A percentile compares a stretch with the other conserved stretches of the same genome.
These are phyloP conservation scores for Bertia moriformis DNA, from an alignment of 2,329 filamentous ascomycete species.

Conservation along the genomic window DNA sequence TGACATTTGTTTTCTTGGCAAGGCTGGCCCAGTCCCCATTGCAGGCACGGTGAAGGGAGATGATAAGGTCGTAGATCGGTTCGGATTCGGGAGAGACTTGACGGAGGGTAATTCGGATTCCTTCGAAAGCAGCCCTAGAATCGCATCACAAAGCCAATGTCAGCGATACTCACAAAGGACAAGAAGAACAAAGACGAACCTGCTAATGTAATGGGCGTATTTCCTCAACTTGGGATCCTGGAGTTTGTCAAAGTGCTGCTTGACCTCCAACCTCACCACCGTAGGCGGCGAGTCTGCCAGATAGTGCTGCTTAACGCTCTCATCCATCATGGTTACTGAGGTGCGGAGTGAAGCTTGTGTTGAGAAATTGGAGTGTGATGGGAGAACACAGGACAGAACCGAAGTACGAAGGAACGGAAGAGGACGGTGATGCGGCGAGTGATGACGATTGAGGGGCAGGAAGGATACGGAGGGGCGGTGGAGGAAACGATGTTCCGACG, in stretches of 20 bases:
- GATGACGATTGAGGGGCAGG: background rate
- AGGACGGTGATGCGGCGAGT: too few species aligned
- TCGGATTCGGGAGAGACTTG: constrained; percentile 74
- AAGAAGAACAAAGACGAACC: background rate
- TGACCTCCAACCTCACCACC: background rate
- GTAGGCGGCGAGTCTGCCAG: background rate
- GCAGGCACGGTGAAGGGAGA: constrained; percentile 52
- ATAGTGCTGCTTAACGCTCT: background rate
- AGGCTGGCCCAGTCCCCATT: constrained; percentile 59
- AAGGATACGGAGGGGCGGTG: background rate
- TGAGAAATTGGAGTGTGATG: background rate
- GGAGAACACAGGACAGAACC: too few species aligned
- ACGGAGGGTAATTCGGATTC: constrained; percentile 63
- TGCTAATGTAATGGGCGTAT: constrained; percentile 1
- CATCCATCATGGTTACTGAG: constrained; percentile 1
- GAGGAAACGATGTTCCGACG: background rate
- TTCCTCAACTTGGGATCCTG: background rate
- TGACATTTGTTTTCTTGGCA: constrained; percentile 47
- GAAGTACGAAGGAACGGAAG: background rate
- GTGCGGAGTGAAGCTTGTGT: background rate
- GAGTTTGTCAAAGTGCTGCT: background rate
- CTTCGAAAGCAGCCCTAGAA: constrained; percentile 58
- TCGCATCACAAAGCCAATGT: background rate
- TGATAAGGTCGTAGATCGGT: constrained; percentile 66
- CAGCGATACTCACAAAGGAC: background rate